phyloP scores from a whole-genome alignment of 495 filamentous ascomycete genomes.

The Gamarada debralockiae region DNA sequence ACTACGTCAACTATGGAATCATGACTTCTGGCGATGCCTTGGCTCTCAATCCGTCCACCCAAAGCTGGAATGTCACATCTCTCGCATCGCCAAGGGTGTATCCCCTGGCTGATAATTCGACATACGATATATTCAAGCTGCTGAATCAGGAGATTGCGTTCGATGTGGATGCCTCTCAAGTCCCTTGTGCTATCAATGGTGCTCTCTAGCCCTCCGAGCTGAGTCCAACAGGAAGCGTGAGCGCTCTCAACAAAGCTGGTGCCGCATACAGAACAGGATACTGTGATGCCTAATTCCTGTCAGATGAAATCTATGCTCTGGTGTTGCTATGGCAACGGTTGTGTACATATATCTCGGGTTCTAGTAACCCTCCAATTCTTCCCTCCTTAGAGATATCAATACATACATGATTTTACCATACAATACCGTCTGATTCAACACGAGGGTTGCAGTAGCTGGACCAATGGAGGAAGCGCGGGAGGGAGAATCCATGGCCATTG shows the following conservation, averaged over 20 bases:
- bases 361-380: no score
- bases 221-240: constrained; percentile 55
- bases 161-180: constrained; percentile 59
- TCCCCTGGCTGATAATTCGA: constrained; percentile 49
- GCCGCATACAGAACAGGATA: constrained; percentile 73
- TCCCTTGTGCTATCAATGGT: constrained; percentile 70
- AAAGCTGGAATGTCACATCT: constrained; percentile 46
- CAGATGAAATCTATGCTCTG: no score
- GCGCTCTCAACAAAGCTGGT: constrained; percentile 58
- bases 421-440: no score
- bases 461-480: constrained; percentile 46
- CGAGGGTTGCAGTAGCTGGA: constrained; percentile 56
- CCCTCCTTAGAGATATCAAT: no score
- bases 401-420: no score
- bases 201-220: constrained; percentile 67
- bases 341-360: no score
- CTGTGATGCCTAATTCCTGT: constrained; percentile 73
- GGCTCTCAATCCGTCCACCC: constrained; percentile 50
- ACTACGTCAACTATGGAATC: constrained; percentile 56
- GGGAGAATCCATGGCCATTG: constrained; percentile 47
- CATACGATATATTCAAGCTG: constrained; percentile 59
- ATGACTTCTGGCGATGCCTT: constrained; percentile 46
- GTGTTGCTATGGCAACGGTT: no score
- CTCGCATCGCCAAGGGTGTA: constrained; percentile 57
- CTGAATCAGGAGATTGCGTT: constrained; percentile 64